Base-by-base conservation (phyloP, 495 filamentous ascomycete species). In the Beverwykella pulmonaria region DNA sequence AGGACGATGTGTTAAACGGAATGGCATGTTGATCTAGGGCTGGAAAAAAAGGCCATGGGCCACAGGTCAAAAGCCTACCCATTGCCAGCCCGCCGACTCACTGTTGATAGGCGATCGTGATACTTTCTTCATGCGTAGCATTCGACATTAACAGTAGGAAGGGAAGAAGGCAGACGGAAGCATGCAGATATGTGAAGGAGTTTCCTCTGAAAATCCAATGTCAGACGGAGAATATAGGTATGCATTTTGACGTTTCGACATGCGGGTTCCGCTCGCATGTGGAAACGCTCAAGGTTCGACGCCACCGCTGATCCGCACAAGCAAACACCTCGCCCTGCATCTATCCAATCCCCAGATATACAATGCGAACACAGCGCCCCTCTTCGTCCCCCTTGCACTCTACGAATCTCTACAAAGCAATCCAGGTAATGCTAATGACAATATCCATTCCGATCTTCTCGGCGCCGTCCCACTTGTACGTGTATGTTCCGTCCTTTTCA, bases 401-500 rank as follows among this genome's bases (percentile, higher is more conserved):
- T 12, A 19, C 26, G 14, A n/a, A n/a, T n/a, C n/a, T 27, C 30
- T 69, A 69, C 8, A 71, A 7, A n/a, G 53, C 65, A 15, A 97
- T 90, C 94, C 94, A 98, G 50, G 94, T 90, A 63, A 98, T 82
- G 75, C 87, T 92, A 56, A 98, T 83, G 60, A 98, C 92, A 56
- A 96, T 88, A 76, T 97, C 94, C 77, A 98, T 82, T 9, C 93
- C 94, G 81, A 86, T 89, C 74, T 79, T 84, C 78, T 92, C 90
- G 22, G 86, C 89, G 58, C 85, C 91, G 70, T 93, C 90, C 75
- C 90, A 96, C 81, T 98, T 98, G 81, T 87, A 95, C 74, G 87
- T 97, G 92, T 92, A 98, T 90, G 95, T 96, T 56, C 94, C 94
- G 73, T 98, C 94, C 61, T 87, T 91, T 82, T 95, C 93, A 72